Conservation (phyloP, 2,329 filamentous ascomycete species). For the Diatrype stigma region DNA sequence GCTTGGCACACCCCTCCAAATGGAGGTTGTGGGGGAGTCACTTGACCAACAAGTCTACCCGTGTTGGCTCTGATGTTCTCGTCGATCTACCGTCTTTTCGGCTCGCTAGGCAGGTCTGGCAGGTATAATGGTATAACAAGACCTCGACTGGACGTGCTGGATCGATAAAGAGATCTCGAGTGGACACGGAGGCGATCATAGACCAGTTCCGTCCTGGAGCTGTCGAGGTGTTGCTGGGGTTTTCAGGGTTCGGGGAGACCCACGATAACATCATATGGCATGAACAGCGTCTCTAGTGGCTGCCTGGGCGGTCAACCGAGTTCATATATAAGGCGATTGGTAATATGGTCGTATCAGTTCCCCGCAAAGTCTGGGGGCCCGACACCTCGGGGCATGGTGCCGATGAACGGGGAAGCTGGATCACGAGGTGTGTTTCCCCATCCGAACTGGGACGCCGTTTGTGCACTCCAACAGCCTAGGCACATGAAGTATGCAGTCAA, state of each 20-base stretch:
- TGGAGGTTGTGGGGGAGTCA: not conserved
- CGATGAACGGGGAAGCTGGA: not conserved
- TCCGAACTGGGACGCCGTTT: not conserved
- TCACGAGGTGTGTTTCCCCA: not conserved
- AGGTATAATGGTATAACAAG: no score
- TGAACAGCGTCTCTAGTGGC: not conserved
- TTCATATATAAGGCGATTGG: not conserved
- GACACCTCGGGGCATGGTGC: not conserved
- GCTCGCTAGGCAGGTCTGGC: not conserved
- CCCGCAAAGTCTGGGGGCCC: not conserved
- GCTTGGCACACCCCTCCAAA: not conserved
- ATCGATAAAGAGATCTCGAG: not conserved
- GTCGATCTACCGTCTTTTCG: not conserved
- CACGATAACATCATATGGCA: constrained; percentile 1
- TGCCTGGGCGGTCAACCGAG: not conserved
- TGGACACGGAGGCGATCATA: not conserved
- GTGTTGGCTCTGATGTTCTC: not conserved
- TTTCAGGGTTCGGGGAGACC: not conserved
- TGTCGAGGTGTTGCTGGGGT: no score
- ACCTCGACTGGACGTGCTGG: no score
- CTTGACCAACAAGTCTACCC: not conserved
- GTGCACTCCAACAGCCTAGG: not conserved
- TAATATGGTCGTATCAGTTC: not conserved
- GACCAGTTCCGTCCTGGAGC: not conserved
- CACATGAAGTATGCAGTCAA: no score